Evolutionary conservation across 148 eudicot genomes (phyloP).

Genomic region (Dianthus caryophyllus): DNA sequence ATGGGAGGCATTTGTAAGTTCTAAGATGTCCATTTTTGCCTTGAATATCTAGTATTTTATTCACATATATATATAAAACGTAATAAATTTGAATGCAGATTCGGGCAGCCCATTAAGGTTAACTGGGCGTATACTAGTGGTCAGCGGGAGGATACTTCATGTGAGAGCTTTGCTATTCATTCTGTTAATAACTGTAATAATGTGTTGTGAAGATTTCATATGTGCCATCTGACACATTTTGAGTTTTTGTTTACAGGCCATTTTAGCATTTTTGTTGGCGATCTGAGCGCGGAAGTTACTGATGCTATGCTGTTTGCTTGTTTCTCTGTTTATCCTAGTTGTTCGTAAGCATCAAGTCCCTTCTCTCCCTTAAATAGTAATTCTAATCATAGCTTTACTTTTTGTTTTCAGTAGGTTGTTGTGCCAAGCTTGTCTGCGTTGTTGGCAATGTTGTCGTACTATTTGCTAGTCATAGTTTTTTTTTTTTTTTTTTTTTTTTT

Average conservation of each 20-base stretch:
- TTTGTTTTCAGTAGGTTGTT: background rate
- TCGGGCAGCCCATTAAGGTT: conserved; percentile 96
- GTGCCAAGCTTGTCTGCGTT: background rate
- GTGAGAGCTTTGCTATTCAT: conserved; percentile 34
- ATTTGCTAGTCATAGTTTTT: too few species aligned
- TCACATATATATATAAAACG: background rate
- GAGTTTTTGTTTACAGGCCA: conserved; percentile 45
- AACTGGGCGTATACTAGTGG: conserved; percentile 95
- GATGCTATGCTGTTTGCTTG: conserved; percentile 89
- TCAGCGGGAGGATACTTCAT: conserved; percentile 90
- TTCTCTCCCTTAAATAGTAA: background rate
- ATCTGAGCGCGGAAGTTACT: conserved; percentile 94
- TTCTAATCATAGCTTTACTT: background rate
- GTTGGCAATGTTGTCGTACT: background rate
- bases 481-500: background rate
- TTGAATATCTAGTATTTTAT: background rate
- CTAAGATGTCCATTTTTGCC: background rate
- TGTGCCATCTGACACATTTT: conserved; percentile 11
- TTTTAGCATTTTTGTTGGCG: conserved; percentile 87
- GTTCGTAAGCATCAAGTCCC: conserved; percentile 69
- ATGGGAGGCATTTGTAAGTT: conserved; percentile 90
- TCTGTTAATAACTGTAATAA: background rate
- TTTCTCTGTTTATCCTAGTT: conserved; percentile 82
- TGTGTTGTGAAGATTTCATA: background rate
- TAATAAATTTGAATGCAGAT: conserved; percentile 39